Percentiles rank a stretch among this genome's conserved stretches.
These are phyloP conservation scores for Phytophthora fragariae DNA, from an alignment of 352 stramenopile genomes.

Conservation along the genomic window DNA sequence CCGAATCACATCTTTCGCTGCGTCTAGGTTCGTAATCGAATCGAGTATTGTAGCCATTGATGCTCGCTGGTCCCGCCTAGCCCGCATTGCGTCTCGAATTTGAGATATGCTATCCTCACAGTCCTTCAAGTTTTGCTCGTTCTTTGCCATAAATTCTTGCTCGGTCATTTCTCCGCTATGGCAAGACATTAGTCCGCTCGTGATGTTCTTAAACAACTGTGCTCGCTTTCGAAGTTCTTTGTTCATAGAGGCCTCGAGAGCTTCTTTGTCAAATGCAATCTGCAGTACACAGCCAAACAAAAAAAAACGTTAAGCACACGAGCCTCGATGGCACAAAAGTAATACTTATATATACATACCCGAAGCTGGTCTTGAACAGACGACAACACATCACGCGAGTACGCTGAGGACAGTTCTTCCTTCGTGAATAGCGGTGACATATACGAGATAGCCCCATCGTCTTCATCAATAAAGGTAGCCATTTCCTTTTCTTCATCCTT, in stretches of 20 bases:
- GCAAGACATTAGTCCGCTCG: conserved; percentile 39
- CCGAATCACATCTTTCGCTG: conserved; percentile 58
- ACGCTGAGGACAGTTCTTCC: conserved; percentile 35
- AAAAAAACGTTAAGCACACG: neutral
- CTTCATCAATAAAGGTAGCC: conserved; percentile 46
- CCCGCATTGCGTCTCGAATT: conserved; percentile 51
- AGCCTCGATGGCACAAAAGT: neutral
- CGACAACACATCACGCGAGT: conserved; percentile 38
- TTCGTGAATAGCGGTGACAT: conserved; percentile 49
- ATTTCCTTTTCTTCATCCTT: conserved; percentile 51
- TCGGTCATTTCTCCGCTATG: conserved; percentile 48
- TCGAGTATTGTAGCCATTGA: conserved; percentile 50
- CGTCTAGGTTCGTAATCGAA: conserved; percentile 52
- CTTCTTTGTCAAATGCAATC: conserved; percentile 64
- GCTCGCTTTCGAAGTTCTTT: conserved; percentile 62
- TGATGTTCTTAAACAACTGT: conserved; percentile 58
- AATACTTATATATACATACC: conserved; percentile 35
- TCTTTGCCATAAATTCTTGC: conserved; percentile 60
- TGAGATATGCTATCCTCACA: conserved; percentile 74
- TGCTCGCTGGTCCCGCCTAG: conserved; percentile 26
- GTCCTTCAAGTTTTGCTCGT: conserved; percentile 56
- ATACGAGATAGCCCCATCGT: conserved; percentile 38
- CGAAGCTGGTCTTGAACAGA: conserved; percentile 51
- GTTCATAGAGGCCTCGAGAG: conserved; percentile 55
- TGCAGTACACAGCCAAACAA: conserved; percentile 25